phyloP scores from a whole-genome alignment of 228 moss, liverwort and hornwort species.

The Sphagnum magellanicum region DNA sequence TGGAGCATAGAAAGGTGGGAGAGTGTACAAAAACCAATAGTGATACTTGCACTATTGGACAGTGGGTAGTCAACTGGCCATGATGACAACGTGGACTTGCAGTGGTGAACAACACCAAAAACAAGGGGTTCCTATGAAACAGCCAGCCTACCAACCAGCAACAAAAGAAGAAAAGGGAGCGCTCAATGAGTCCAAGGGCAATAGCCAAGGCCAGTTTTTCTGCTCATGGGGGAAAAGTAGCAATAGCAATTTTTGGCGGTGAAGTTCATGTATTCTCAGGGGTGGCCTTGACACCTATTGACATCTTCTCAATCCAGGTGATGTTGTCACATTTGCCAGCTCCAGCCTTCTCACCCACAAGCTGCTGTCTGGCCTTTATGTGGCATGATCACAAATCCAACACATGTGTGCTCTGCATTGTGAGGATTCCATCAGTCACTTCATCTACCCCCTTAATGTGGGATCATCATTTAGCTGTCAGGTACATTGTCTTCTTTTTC shows the following conservation, averaged over 20 bases:
- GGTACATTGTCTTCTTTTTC: conserved; percentile 25
- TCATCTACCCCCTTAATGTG: conserved; percentile 26
- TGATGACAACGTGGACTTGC: conserved; percentile 61
- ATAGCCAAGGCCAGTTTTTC: conserved; percentile 63
- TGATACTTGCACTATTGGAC: conserved; percentile 81
- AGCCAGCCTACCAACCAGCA: conserved; percentile 8
- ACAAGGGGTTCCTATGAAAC: conserved; percentile 7
- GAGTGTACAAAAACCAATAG: conserved; percentile 62
- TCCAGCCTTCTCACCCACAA: conserved; percentile 88
- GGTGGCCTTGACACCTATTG: conserved; percentile 39
- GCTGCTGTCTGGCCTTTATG: conserved; percentile 84
- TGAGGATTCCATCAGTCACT: conserved; percentile 44
- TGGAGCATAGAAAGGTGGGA: conserved; percentile 97
- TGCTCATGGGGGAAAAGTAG: conserved; percentile 77
- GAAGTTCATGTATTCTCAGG: conserved; percentile 87
- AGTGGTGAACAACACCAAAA: conserved; percentile 54
- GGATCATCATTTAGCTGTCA: conserved; percentile 89
- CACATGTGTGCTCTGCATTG: conserved; percentile 61
- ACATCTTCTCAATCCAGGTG: conserved; percentile 57
- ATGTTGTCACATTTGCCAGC: conserved; percentile 43
- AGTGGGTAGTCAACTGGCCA: conserved; percentile 42
- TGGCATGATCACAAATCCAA: conserved; percentile 70
- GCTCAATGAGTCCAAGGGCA: conserved; percentile 64
- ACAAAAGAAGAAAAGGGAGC: conserved; percentile 10
- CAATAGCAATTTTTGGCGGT: conserved; percentile 57